These are phyloP conservation scores for Sphagnum magellanicum DNA, from an alignment of 228 moss, liverwort and hornwort species.

Conservation along the genomic window DNA sequence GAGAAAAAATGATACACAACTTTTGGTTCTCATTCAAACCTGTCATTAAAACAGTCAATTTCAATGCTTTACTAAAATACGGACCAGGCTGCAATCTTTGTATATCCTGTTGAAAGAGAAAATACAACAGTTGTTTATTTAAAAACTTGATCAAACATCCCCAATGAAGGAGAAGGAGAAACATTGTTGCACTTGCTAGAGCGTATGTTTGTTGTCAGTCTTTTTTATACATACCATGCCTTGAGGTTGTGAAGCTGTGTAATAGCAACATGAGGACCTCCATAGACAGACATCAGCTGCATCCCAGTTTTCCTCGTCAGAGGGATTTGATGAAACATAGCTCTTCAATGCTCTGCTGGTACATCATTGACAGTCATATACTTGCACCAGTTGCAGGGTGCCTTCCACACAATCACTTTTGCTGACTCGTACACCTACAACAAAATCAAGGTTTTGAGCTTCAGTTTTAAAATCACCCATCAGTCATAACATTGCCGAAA, in stretches of 20 bases:
- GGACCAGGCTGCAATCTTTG: background rate
- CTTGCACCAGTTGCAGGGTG: constrained; percentile 59
- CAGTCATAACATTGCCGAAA: background rate
- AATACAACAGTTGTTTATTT: too few relatives aligned
- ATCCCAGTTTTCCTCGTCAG: constrained; percentile 47
- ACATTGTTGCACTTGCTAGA: background rate
- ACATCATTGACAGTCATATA: constrained; percentile 46
- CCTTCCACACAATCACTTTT: constrained; percentile 47
- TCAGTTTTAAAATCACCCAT: background rate
- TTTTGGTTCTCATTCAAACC: constrained; percentile 84
- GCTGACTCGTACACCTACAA: constrained; percentile 65
- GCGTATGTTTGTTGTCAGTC: too few relatives aligned
- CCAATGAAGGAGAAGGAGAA: background rate
- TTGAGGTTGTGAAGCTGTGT: constrained; percentile 61
- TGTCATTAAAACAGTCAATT: constrained; percentile 11
- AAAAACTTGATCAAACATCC: too few relatives aligned
- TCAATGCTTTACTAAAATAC: background rate
- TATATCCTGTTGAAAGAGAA: too few relatives aligned
- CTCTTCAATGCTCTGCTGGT: constrained; percentile 46
- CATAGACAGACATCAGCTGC: constrained; percentile 44
- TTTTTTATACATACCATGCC: constrained; percentile 47
- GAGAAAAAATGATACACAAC: constrained; percentile 62
- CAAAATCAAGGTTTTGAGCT: background rate
- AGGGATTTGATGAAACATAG: constrained; percentile 76
- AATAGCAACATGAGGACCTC: constrained; percentile 41